These are phyloP conservation scores for Metarhizium humberi DNA, from an alignment of 2,329 filamentous ascomycete species.

Conservation along the genomic window DNA sequence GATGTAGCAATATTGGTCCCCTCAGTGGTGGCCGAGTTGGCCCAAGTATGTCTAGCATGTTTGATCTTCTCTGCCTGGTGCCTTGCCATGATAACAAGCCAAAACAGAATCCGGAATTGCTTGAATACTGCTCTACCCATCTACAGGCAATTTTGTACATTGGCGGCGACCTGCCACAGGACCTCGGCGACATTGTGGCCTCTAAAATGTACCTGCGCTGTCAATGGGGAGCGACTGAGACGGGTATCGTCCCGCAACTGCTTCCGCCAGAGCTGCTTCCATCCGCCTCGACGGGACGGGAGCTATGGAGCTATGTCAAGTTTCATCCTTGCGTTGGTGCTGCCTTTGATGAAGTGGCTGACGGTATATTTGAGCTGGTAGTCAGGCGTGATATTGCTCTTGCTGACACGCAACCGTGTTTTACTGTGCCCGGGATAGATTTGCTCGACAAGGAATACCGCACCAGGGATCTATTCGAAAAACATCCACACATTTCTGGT, in stretches of 20 bases:
- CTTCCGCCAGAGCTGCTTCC: neutral
- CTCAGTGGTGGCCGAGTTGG: no score
- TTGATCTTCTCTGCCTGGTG: no score
- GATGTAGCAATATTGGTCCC: no score
- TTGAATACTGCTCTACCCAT: no score
- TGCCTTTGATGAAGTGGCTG: neutral
- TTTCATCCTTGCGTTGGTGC: constrained; percentile 2
- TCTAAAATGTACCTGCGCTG: constrained; percentile 1
- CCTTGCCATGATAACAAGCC: no score
- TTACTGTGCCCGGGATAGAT: neutral
- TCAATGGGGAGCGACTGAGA: constrained; percentile 3
- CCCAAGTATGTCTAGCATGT: no score
- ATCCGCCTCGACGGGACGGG: neutral
- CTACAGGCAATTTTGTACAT: no score
- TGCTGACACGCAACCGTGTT: neutral
- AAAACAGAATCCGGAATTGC: no score
- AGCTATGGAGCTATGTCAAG: neutral
- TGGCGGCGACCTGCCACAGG: neutral
- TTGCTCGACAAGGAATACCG: constrained; percentile 1
- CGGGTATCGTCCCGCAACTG: neutral
- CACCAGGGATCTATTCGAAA: neutral
- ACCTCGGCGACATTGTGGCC: constrained; percentile 1
- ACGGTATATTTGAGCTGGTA: constrained; percentile 1
- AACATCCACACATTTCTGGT: no score
- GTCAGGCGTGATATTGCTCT: neutral